Evolutionary conservation across 495 filamentous ascomycete species (phyloP).

Genomic region (Darksidea phi): DNA sequence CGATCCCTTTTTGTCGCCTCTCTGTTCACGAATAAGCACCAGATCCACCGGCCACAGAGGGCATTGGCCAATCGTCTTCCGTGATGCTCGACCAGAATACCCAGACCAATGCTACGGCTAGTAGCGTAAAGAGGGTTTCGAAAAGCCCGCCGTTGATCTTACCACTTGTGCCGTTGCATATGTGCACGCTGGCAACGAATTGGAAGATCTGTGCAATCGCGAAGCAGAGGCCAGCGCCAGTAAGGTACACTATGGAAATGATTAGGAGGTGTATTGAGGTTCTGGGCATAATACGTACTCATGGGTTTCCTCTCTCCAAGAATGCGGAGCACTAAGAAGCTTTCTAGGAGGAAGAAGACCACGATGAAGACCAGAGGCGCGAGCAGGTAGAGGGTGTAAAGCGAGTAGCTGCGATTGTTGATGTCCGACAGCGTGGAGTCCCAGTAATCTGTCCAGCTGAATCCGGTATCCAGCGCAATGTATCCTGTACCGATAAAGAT

Average conservation of each 20-base stretch:
- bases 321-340: constrained; percentile 75
- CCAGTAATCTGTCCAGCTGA: constrained; percentile 79
- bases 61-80: constrained; percentile 95
- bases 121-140: constrained; percentile 85
- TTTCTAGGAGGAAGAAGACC: constrained; percentile 77
- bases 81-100: constrained; percentile 98
- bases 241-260: constrained; percentile 65
- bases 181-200: constrained; percentile 86
- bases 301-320: constrained; percentile 85
- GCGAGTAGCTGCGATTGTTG: constrained; percentile 67
- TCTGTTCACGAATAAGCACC: constrained; percentile 49
- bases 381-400: constrained; percentile 93
- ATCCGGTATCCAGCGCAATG: constrained; percentile 91
- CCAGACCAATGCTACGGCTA: constrained; percentile 81
- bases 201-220: constrained; percentile 92
- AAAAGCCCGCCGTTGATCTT: constrained; percentile 94
- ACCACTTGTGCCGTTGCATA: constrained; percentile 75
- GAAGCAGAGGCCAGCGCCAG: constrained; percentile 72
- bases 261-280: constrained; percentile 6
- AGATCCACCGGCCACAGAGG: constrained; percentile 44
- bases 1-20: constrained; percentile 4
- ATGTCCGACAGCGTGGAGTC: constrained; percentile 49
- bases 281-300: constrained; percentile 53
- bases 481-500: constrained; percentile 92
- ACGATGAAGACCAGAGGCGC: constrained; percentile 84